These are phyloP conservation scores for Adansonia grandidieri DNA, from an alignment of 441 rosid species.

Conservation along the genomic window DNA sequence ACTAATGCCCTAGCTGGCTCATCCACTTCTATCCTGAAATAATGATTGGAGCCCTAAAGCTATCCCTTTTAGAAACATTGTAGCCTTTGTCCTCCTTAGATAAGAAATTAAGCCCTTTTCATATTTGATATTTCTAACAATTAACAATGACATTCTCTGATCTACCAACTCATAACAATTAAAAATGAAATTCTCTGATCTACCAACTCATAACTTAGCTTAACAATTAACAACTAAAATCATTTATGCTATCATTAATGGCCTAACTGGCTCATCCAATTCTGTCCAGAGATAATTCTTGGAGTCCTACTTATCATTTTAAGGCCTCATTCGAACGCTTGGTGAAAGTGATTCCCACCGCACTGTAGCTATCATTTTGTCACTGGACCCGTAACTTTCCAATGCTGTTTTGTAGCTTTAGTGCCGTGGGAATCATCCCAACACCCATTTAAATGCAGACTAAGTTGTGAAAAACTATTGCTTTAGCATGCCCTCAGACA, in stretches of 20 bases:
- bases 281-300: background rate
- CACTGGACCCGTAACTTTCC: background rate
- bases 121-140: background rate
- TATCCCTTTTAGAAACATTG: background rate
- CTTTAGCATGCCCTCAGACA: background rate
- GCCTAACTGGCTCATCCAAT: background rate
- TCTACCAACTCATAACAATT: background rate
- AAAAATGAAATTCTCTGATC: background rate
- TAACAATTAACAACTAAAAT: background rate
- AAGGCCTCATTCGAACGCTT: background rate
- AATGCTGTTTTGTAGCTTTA: background rate
- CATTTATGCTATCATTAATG: background rate
- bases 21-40: background rate
- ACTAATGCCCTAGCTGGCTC: background rate
- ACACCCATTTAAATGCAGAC: background rate
- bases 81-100: background rate
- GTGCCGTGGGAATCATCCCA: no score
- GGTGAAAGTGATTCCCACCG: background rate
- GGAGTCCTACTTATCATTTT: background rate
- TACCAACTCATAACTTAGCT: background rate
- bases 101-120: conserved; percentile 9
- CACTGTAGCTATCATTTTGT: background rate
- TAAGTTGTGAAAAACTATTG: conserved; percentile 8
- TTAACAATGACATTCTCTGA: background rate
- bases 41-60: background rate